Conservation (phyloP, 768 basidiomycete species). For the Lepiota brunneoincarnata region DNA sequence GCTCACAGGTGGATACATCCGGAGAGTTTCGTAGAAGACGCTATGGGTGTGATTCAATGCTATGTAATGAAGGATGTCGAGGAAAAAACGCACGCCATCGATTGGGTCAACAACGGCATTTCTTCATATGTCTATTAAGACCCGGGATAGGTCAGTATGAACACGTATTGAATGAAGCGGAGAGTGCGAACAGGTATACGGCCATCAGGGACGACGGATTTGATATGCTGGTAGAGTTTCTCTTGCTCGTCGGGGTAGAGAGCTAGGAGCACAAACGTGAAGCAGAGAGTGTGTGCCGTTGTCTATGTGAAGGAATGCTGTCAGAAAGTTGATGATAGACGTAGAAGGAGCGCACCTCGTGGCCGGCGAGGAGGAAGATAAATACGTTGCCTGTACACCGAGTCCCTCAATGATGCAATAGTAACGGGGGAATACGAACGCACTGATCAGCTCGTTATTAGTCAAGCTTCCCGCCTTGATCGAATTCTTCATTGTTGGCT, state of each 20-base stretch:
- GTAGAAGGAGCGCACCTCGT: constrained; percentile 38
- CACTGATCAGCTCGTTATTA: constrained; percentile 38
- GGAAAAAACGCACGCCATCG: constrained; percentile 26
- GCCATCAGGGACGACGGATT: constrained; percentile 22
- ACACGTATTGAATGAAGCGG: background rate
- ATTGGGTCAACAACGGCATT: constrained; percentile 27
- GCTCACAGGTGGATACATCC: constrained; percentile 36
- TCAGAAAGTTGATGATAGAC: background rate
- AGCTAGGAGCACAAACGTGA: constrained; percentile 39
- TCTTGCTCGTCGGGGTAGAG: constrained; percentile 45
- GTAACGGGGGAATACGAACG: background rate
- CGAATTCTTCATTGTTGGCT: constrained; percentile 37
- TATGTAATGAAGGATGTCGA: background rate
- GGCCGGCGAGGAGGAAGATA: constrained; percentile 53
- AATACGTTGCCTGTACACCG: constrained; percentile 33
- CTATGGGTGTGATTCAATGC: constrained; percentile 17
- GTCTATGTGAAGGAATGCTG: constrained; percentile 22
- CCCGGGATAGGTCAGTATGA: background rate
- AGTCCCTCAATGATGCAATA: background rate
- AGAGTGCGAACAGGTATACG: constrained; percentile 2
- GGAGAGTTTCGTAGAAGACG: constrained; percentile 42
- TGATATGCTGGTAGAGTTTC: constrained; percentile 36
- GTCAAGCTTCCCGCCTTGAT: constrained; percentile 26
- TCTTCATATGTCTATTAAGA: constrained; percentile 27
- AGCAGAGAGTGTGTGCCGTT: constrained; percentile 37